phyloP scores from a whole-genome alignment of 1,284 basidiomycete species.

The Pseudozyma pruni region DNA sequence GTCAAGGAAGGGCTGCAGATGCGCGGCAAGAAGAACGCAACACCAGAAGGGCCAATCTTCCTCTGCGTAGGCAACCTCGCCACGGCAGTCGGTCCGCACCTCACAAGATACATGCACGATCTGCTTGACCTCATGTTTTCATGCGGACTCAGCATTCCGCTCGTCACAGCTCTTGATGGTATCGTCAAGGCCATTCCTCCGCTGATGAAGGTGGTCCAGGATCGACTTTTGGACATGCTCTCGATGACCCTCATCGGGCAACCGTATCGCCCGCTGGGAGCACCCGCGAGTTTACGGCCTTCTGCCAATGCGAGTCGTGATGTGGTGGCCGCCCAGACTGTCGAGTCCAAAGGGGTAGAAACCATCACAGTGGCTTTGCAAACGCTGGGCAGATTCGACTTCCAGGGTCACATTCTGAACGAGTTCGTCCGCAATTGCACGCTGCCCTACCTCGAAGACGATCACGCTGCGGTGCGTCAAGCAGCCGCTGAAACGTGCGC shows the following conservation, averaged over 20 bases:
- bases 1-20: slow-evolving; percentile 88
- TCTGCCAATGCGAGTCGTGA: slow-evolving; percentile 44
- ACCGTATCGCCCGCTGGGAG: slow-evolving; percentile 64
- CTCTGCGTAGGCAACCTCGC: slow-evolving; percentile 98
- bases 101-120: slow-evolving; percentile 95
- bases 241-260: slow-evolving; percentile 62
- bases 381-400: slow-evolving; percentile 93
- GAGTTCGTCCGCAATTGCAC: slow-evolving; percentile 95
- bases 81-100: slow-evolving; percentile 90
- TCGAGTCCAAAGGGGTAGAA: slow-evolving; percentile 74
- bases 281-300: slow-evolving; percentile 37
- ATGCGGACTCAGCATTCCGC: slow-evolving; percentile 88
- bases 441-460: slow-evolving; percentile 92
- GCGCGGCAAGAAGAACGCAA: slow-evolving; percentile 90
- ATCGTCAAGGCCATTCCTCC: slow-evolving; percentile 91
- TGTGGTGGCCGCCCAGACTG: slow-evolving; percentile 53
- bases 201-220: slow-evolving; percentile 90
- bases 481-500: slow-evolving; percentile 93
- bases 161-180: slow-evolving; percentile 84
- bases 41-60: slow-evolving; percentile 94
- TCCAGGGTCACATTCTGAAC: slow-evolving; percentile 85
- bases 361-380: slow-evolving; percentile 85
- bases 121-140: slow-evolving; percentile 96
- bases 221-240: slow-evolving; percentile 70
- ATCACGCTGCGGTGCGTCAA: slow-evolving; percentile 85